Conservation (phyloP, 345 rosid genomes). For the Aquilaria yunnanensis region DNA sequence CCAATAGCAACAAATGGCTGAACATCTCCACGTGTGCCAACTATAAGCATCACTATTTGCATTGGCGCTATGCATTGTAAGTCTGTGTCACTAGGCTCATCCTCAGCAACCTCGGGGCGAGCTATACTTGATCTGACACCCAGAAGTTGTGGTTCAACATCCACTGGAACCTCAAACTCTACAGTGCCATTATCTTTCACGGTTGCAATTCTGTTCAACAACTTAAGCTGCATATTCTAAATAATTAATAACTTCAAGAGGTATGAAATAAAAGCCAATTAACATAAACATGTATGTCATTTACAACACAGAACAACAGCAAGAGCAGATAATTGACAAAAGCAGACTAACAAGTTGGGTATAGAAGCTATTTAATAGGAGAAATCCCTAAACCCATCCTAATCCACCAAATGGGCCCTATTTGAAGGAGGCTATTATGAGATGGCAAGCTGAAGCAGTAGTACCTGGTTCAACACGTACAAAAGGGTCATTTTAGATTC, state of each 20-base stretch:
- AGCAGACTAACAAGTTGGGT: no score
- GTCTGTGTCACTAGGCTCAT: slow-evolving; percentile 68
- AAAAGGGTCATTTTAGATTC: no score
- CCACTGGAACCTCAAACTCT: slow-evolving; percentile 80
- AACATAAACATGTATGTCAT: slow-evolving; percentile 2
- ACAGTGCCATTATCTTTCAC: slow-evolving; percentile 96
- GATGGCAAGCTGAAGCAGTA: no score
- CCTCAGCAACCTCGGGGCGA: slow-evolving; percentile 31
- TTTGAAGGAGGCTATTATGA: no score
- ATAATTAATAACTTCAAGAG: slow-evolving; percentile 16
- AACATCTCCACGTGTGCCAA: slow-evolving; percentile 90
- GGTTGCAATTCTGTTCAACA: slow-evolving; percentile 88
- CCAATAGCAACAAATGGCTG: slow-evolving; percentile 90
- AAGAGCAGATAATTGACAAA: no score
- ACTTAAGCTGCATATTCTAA: slow-evolving; percentile 54
- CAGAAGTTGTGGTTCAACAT: slow-evolving; percentile 54
- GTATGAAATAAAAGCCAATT: not conserved
- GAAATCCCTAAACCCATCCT: no score
- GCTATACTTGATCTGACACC: slow-evolving; percentile 25
- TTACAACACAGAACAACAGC: no score
- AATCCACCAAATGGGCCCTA: no score
- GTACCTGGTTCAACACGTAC: no score
- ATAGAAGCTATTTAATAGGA: no score
- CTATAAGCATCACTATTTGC: slow-evolving; percentile 61
- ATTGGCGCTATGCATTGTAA: slow-evolving; percentile 62